Base-by-base conservation (phyloP, 208 protist species). In the Crithidia expoeki region DNA sequence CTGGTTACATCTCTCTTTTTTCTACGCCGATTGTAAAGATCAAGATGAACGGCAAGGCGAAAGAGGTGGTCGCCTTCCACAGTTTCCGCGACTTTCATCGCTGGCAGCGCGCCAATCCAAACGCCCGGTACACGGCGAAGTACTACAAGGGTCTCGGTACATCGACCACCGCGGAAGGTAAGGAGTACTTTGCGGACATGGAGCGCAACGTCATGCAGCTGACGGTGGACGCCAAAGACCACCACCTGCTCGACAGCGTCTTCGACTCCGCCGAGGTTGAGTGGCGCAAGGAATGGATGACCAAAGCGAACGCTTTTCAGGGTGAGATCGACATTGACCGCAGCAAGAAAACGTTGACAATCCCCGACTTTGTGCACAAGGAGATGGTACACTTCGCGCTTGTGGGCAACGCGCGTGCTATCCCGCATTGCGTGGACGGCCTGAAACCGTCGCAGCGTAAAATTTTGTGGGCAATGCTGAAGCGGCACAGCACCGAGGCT, bases 61-160 rank as follows among this genome's bases (percentile, higher is more conserved):
- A 85, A 63, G 80, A 91, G 46, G 76, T 94, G 44, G 65, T 96
- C 0, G 68, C 89, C 33, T 99, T 99, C 79, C 99, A 98, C 86
- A 99, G 98, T 42, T 60, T 99, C 28, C 97, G 97, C 56, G 98
- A 99, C 72, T 99, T 98, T 83, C 84, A 99, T 51, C 72, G 79
- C 33, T 99, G 98, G 98, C 86, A 95, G 76, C 85, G 84, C 42
- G 73, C 81, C 21, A 68, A 96, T 72, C 80, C 77, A n/a, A 80
- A 80, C 44, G 72, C 74, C 21, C 52, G 68, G 25, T 96, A 88
- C 79, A 90, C 70, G 6, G 92, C 87, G 52, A 99, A 99, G 91
- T 99, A 99, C 92, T 99, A 99, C 90, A 99, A 99, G 79, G 98
- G 98, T 92, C 88, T 99, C 40, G 98, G 98, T 79, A 99, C 98